Conservation (phyloP, 805 yeast genomes). For the Kodamaea restingae region DNA sequence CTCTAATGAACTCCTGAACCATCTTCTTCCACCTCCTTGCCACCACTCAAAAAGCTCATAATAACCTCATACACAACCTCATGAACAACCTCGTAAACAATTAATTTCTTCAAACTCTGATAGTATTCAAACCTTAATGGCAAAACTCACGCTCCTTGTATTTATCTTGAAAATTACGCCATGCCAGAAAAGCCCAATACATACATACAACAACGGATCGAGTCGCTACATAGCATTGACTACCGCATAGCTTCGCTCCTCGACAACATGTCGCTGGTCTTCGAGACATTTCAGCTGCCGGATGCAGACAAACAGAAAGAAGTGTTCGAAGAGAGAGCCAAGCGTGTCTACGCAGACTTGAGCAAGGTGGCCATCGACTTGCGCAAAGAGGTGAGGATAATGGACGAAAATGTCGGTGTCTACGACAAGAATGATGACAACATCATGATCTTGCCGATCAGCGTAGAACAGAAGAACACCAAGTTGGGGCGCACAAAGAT, state of each 20-base stretch:
- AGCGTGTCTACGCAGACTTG: constrained; percentile 48
- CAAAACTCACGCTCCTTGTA: too few relatives aligned
- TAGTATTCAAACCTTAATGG: too few relatives aligned
- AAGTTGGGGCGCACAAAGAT: constrained; percentile 60
- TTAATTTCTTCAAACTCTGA: too few relatives aligned
- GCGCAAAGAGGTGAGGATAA: constrained; percentile 60
- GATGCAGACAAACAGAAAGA: constrained; percentile 27
- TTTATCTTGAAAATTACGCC: too few relatives aligned
- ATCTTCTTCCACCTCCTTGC: too few relatives aligned
- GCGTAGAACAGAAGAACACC: constrained; percentile 67
- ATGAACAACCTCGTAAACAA: too few relatives aligned
- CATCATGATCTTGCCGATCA: constrained; percentile 60
- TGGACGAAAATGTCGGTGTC: constrained; percentile 57
- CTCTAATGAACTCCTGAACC: too few relatives aligned
- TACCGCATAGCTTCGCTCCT: constrained; percentile 48
- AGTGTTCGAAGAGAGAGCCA: constrained; percentile 42
- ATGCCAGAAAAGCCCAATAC: constrained; percentile 15
- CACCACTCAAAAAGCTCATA: too few relatives aligned
- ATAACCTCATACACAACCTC: too few relatives aligned
- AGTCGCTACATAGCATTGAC: constrained; percentile 51
- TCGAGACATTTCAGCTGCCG: constrained; percentile 38
- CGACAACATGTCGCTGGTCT: constrained; percentile 44
- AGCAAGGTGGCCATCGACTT: constrained; percentile 56
- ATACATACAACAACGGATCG: constrained; percentile 49
- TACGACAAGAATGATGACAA: constrained; percentile 40